Percentiles rank a stretch among this genome's conserved stretches.
phyloP scores from a whole-genome alignment of 768 basidiomycete species.

The Exidia glandulosa region DNA sequence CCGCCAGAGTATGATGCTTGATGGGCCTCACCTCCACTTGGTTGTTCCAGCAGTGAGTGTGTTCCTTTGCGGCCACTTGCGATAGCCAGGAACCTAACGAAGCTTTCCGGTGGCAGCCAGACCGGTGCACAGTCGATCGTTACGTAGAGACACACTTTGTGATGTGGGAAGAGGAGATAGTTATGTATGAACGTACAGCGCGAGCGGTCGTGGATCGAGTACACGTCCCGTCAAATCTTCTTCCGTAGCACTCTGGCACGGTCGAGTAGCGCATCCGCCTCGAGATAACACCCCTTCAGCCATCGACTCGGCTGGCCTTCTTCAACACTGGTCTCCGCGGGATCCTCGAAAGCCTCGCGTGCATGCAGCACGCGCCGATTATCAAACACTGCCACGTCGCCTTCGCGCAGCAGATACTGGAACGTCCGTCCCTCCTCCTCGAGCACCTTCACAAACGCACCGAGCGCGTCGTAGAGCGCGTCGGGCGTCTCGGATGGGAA shows the following conservation, averaged over 20 bases:
- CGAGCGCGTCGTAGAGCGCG: constrained; percentile 52
- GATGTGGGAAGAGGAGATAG: no score
- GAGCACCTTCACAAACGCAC: constrained; percentile 46
- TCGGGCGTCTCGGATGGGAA: constrained; percentile 42
- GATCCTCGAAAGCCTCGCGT: constrained; percentile 59
- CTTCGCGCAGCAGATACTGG: constrained; percentile 61
- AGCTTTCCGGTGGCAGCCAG: no score
- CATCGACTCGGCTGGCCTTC: constrained; percentile 57
- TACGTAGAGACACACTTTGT: no score
- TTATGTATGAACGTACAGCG: no score
- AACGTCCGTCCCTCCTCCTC: constrained; percentile 41
- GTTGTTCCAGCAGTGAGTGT: no score
- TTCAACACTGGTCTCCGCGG: constrained; percentile 15
- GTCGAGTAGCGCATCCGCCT: constrained; percentile 46
- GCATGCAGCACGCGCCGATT: constrained; percentile 87
- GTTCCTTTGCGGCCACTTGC: no score
- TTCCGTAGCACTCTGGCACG: constrained; percentile 6
- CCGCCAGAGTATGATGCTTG: no score
- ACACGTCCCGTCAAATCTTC: no score
- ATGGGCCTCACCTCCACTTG: no score
- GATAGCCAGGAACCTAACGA: no score
- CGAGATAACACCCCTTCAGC: constrained; percentile 67
- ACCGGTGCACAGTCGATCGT: no score
- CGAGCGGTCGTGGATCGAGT: no score
- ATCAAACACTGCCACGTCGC: constrained; percentile 84